phyloP scores from a whole-genome alignment of 371 early-diverging fungal genomes.

The Lichtheimia hyalospora region DNA sequence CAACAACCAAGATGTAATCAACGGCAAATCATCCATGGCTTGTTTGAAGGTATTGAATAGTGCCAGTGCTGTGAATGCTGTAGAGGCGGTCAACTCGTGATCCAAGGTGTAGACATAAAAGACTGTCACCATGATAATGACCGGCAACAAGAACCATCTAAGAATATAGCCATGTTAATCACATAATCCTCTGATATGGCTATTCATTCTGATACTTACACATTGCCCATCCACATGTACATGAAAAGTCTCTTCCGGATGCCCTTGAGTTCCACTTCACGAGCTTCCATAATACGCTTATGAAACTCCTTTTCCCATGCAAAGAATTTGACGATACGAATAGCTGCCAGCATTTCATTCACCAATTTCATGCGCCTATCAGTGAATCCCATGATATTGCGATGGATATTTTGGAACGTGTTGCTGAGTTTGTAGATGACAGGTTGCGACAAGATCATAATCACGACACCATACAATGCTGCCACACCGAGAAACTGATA shows the following conservation, averaged over 20 bases:
- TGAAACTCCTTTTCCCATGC: constrained; percentile 77
- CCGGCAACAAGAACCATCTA: constrained; percentile 52
- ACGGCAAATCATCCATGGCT: constrained; percentile 72
- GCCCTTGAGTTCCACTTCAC: constrained; percentile 50
- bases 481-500: constrained; percentile 65
- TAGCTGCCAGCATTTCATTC: constrained; percentile 71
- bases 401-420: constrained; percentile 49
- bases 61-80: constrained; percentile 62
- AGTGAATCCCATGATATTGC: constrained; percentile 54
- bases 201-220: neutral
- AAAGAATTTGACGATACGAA: constrained; percentile 80
- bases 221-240: constrained; percentile 42
- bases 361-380: constrained; percentile 65
- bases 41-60: constrained; percentile 61
- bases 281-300: constrained; percentile 48
- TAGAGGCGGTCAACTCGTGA: constrained; percentile 57
- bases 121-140: constrained; percentile 54
- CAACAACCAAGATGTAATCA: constrained; percentile 59
- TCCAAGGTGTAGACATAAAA: constrained; percentile 55
- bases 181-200: too few relatives aligned
- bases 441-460: constrained; percentile 61
- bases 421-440: constrained; percentile 53
- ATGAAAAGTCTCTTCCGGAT: constrained; percentile 41
- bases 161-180: constrained; percentile 20
- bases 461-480: constrained; percentile 61